Percentiles rank a stretch among this genome's conserved stretches.
phyloP scores from a whole-genome alignment of 2,329 filamentous ascomycete genomes.

The Alternaria postmessia region DNA sequence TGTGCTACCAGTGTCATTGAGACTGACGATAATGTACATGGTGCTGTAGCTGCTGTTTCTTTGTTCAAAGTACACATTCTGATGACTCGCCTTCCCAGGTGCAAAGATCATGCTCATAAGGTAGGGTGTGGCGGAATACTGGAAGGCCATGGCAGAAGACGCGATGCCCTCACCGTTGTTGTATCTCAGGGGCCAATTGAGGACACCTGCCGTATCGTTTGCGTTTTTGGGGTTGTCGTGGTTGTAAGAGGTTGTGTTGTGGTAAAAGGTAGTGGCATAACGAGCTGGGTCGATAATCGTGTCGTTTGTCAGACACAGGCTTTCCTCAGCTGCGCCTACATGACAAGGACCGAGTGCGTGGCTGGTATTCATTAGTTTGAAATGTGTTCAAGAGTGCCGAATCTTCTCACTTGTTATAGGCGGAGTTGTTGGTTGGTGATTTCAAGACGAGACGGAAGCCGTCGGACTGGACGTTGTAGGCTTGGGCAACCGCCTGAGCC shows the following conservation, averaged over 20 bases:
- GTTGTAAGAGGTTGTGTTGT: conserved; percentile 36
- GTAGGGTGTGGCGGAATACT: conserved; percentile 43
- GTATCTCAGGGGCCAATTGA: conserved; percentile 22
- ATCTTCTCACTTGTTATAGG: conserved; percentile 22
- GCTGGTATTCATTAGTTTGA: conserved; percentile 3
- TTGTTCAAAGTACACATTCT: conserved; percentile 50
- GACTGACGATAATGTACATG: conserved; percentile 45
- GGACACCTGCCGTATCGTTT: conserved; percentile 13
- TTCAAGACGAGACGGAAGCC: conserved; percentile 35
- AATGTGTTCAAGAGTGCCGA: background rate
- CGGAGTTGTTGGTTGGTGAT: conserved; percentile 20
- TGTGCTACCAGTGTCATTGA: conserved; percentile 49
- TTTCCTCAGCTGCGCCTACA: conserved; percentile 57
- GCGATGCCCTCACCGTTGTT: conserved; percentile 2
- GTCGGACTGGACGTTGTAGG: conserved; percentile 7
- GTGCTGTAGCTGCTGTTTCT: background rate
- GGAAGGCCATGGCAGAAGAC: conserved; percentile 44
- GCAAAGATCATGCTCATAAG: conserved; percentile 52
- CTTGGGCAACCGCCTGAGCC: background rate
- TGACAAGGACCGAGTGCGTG: conserved; percentile 47
- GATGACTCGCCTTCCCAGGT: conserved; percentile 26
- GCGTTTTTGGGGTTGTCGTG: background rate
- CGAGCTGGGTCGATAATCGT: conserved; percentile 12
- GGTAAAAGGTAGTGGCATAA: conserved; percentile 36
- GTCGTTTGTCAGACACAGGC: conserved; percentile 36